phyloP scores from a whole-genome alignment of 306 rosid species.

The Trifolium dubium region DNA sequence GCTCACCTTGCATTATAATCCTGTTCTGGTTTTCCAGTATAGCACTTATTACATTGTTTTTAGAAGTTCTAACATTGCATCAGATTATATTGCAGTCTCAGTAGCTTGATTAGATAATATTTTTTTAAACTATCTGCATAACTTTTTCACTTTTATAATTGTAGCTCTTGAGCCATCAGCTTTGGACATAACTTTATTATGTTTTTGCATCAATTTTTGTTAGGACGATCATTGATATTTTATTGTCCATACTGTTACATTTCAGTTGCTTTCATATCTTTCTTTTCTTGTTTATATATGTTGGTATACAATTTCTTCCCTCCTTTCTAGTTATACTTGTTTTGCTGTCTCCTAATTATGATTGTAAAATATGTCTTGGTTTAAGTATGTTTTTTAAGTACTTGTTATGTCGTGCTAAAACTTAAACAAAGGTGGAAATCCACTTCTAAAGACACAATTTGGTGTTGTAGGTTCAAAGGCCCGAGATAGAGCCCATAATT shows the following conservation, averaged over 20 bases:
- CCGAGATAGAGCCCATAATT: conserved; percentile 90
- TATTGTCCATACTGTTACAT: conserved; percentile 18
- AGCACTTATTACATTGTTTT: conserved; percentile 18
- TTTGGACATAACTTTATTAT: too few species aligned
- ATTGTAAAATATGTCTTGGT: conserved; percentile 14
- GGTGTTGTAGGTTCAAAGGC: conserved; percentile 87
- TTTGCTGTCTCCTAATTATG: conserved; percentile 20
- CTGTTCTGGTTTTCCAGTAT: conserved; percentile 4
- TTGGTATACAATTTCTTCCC: conserved; percentile 15
- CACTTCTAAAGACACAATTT: conserved; percentile 26
- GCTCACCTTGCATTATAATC: conserved; percentile 32
- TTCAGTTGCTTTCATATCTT: background rate
- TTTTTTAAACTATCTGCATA: conserved; percentile 13
- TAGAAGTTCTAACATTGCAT: conserved; percentile 17
- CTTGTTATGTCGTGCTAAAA: conserved; percentile 30
- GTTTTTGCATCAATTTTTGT: background rate
- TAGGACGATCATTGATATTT: conserved; percentile 19
- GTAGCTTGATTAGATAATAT: conserved; percentile 26
- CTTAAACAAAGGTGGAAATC: conserved; percentile 21
- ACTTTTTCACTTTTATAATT: conserved; percentile 3
- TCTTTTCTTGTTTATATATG: background rate
- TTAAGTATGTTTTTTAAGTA: conserved; percentile 28
- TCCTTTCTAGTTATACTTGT: conserved; percentile 3
- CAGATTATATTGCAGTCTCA: conserved; percentile 9
- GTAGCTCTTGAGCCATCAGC: background rate